These are phyloP conservation scores for Claviceps sp. DNA, from an alignment of 2,329 filamentous ascomycete species.

Conservation along the genomic window DNA sequence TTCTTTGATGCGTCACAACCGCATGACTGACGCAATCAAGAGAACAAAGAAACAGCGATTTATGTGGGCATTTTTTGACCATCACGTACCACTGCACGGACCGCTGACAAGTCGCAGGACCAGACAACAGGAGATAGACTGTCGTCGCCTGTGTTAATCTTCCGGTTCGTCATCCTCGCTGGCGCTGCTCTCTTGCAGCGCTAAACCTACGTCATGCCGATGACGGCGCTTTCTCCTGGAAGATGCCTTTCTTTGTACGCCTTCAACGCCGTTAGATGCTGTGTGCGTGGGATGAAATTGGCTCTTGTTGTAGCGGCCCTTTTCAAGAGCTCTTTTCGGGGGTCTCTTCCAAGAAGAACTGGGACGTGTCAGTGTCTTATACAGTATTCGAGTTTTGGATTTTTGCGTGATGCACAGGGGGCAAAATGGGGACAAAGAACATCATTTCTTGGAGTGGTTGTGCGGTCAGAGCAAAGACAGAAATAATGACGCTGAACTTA, in stretches of 20 bases:
- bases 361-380: not conserved
- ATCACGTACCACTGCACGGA: constrained; percentile 1
- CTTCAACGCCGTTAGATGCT: constrained; percentile 33
- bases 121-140: constrained; percentile 56
- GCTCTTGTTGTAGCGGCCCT: constrained; percentile 27
- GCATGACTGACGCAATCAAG: not conserved
- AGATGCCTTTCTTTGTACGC: constrained; percentile 19
- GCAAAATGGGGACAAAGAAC: not conserved
- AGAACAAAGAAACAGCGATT: not conserved
- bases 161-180: constrained; percentile 56
- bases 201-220: constrained; percentile 18
- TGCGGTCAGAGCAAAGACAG: not conserved
- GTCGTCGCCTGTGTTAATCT: constrained; percentile 43
- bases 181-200: constrained; percentile 32
- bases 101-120: constrained; percentile 31
- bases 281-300: constrained; percentile 17
- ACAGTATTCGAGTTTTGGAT: not conserved
- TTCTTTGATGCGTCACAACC: not conserved
- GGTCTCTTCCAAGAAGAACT: constrained; percentile 91
- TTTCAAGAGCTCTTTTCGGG: constrained; percentile 45
- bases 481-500: constrained; percentile 31
- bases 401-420: not conserved
- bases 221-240: constrained; percentile 16
- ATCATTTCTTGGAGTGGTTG: not conserved
- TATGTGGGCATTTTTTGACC: not conserved